A percentile compares a stretch with the other conserved stretches of the same genome.
These are phyloP conservation scores for Pelargonium myrrhifolium DNA, from an alignment of 441 rosid species.

Conservation along the genomic window DNA sequence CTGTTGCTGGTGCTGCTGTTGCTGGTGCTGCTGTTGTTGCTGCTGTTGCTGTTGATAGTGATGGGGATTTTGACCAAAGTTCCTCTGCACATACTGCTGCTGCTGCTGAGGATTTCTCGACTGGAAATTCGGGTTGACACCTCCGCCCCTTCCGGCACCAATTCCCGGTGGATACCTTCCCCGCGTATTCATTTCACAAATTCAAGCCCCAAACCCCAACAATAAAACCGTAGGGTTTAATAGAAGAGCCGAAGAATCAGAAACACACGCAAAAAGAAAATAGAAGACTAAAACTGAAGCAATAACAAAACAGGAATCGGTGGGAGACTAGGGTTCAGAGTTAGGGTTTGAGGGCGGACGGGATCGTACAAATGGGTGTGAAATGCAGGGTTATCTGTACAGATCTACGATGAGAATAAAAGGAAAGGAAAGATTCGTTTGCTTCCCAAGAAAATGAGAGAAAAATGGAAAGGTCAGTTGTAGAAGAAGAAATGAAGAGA, in stretches of 20 bases:
- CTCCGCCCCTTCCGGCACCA: slow-evolving; percentile 62
- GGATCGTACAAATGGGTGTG: not conserved
- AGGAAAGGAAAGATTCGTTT: not conserved
- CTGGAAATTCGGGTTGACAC: slow-evolving; percentile 57
- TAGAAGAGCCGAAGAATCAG: not conserved
- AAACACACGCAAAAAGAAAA: not conserved
- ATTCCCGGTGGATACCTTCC: slow-evolving; percentile 92
- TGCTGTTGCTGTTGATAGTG: slow-evolving; percentile 31
- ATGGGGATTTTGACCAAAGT: slow-evolving; percentile 41
- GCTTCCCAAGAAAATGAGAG: not conserved
- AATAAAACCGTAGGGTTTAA: slow-evolving; percentile 6
- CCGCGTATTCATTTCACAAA: slow-evolving; percentile 22
- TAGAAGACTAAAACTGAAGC: not conserved
- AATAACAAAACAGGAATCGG: not conserved
- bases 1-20: slow-evolving; percentile 36
- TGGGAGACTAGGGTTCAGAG: not conserved
- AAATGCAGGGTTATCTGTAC: not conserved
- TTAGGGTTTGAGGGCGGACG: not conserved
- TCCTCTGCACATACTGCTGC: slow-evolving; percentile 77
- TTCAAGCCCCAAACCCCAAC: slow-evolving; percentile 4
- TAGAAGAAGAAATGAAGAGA: not conserved
- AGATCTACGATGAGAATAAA: not conserved
- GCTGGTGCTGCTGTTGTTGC: slow-evolving; percentile 39
- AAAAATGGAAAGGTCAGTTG: not conserved
- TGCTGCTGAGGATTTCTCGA: slow-evolving; percentile 51